Evolutionary conservation across 2,329 filamentous ascomycete genomes (phyloP).

Genomic region (Phialemoniopsis sp.): DNA sequence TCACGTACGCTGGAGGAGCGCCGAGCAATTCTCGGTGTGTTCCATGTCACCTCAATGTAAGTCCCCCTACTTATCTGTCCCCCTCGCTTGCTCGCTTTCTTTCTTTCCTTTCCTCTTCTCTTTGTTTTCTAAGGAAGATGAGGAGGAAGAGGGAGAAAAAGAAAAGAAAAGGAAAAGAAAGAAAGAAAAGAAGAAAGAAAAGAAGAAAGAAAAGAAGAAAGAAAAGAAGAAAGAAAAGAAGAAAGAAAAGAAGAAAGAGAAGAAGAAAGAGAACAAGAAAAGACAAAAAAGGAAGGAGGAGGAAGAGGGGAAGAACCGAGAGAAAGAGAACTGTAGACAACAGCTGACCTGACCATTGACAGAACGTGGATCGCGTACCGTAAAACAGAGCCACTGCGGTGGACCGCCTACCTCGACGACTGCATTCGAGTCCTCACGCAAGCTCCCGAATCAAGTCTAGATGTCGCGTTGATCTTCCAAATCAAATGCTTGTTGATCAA

Average conservation of each 20-base stretch:
- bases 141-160: too few relatives aligned
- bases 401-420: slow-evolving; percentile 10
- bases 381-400: slow-evolving; percentile 11
- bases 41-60: slow-evolving; percentile 17
- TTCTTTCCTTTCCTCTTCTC: background rate
- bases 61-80: background rate
- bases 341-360: background rate
- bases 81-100: background rate
- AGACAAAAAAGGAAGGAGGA: too few relatives aligned
- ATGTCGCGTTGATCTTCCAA: slow-evolving; percentile 11
- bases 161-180: too few relatives aligned
- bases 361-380: slow-evolving; percentile 7
- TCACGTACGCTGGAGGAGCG: slow-evolving; percentile 7
- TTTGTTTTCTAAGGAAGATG: too few relatives aligned
- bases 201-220: too few relatives aligned
- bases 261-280: too few relatives aligned
- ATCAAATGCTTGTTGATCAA: slow-evolving; percentile 17
- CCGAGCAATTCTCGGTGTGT: slow-evolving; percentile 6
- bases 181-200: too few relatives aligned
- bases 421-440: slow-evolving; percentile 7
- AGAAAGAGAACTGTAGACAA: too few relatives aligned
- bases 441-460: slow-evolving; percentile 11
- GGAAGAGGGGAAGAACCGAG: too few relatives aligned
- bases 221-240: too few relatives aligned
- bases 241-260: too few relatives aligned